phyloP scores from a whole-genome alignment of 805 yeast species.

The Peterozyma toletana region DNA sequence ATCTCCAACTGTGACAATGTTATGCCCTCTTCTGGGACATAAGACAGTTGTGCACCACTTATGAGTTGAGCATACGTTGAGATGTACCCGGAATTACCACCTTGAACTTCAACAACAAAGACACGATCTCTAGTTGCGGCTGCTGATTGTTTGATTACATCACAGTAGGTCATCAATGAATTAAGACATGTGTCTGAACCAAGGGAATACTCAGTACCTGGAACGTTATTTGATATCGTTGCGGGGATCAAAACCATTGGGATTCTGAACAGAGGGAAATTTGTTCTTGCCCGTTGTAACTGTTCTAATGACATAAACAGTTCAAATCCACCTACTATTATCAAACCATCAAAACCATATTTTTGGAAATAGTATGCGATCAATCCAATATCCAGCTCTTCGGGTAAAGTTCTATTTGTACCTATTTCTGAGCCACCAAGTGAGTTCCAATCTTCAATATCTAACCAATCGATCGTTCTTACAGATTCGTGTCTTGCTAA shows the following conservation, averaged over 20 bases:
- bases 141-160: slow-evolving; percentile 73
- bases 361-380: slow-evolving; percentile 69
- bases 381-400: slow-evolving; percentile 58
- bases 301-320: slow-evolving; percentile 67
- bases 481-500: slow-evolving; percentile 57
- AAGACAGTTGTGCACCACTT: slow-evolving; percentile 68
- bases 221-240: slow-evolving; percentile 74
- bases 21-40: slow-evolving; percentile 70
- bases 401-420: slow-evolving; percentile 67
- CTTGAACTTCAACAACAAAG: slow-evolving; percentile 78
- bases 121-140: slow-evolving; percentile 73
- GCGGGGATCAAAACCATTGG: slow-evolving; percentile 79
- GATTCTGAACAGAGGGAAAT: slow-evolving; percentile 65
- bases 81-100: slow-evolving; percentile 77
- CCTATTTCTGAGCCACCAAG: slow-evolving; percentile 80
- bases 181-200: slow-evolving; percentile 76
- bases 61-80: slow-evolving; percentile 64
- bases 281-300: slow-evolving; percentile 49
- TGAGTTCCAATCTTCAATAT: slow-evolving; percentile 66
- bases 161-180: slow-evolving; percentile 65
- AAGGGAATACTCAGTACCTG: slow-evolving; percentile 73
- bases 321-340: slow-evolving; percentile 78
- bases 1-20: slow-evolving; percentile 51
- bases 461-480: slow-evolving; percentile 55
- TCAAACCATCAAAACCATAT: slow-evolving; percentile 60